Percentiles rank a stretch among this genome's conserved stretches.
Conservation (phyloP, 768 basidiomycete species). For the Pisolithus microcarpus region DNA sequence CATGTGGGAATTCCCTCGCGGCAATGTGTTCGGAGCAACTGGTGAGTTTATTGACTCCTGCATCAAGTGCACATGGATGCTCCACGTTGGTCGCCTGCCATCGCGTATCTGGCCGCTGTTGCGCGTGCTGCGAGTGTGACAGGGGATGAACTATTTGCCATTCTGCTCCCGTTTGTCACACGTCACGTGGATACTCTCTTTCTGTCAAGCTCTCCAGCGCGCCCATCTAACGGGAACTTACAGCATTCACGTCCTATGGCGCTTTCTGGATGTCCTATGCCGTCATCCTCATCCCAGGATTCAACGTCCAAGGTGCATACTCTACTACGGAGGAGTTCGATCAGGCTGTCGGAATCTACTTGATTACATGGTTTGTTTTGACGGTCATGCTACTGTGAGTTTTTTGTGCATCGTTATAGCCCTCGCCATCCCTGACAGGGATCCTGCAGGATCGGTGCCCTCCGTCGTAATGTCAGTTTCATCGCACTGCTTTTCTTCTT, state of each 20-base stretch:
- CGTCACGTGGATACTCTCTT: background rate
- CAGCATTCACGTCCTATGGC: constrained; percentile 78
- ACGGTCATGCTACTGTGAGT: constrained; percentile 64
- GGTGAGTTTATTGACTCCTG: constrained; percentile 37
- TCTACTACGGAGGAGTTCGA: constrained; percentile 29
- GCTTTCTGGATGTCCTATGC: constrained; percentile 87
- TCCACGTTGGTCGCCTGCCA: background rate
- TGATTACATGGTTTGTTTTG: constrained; percentile 67
- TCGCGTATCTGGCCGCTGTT: too few species aligned
- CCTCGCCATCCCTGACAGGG: background rate
- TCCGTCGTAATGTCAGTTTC: constrained; percentile 45
- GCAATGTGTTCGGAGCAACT: constrained; percentile 66
- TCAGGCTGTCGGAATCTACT: constrained; percentile 67
- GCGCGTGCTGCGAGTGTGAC: too few species aligned
- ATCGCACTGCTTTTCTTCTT: constrained; percentile 47
- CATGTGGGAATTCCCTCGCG: constrained; percentile 77
- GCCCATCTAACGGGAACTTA: background rate
- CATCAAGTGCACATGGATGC: background rate
- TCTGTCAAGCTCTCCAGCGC: background rate
- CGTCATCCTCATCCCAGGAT: constrained; percentile 61
- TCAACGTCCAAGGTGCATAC: constrained; percentile 56
- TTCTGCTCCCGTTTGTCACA: background rate
- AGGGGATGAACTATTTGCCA: background rate
- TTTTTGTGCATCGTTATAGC: background rate
- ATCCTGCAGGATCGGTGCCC: constrained; percentile 36